A percentile compares a stretch with the other conserved stretches of the same genome.
Evolutionary conservation across 148 eudicot species (phyloP).

Genomic region (Rhododendron griersonianum): DNA sequence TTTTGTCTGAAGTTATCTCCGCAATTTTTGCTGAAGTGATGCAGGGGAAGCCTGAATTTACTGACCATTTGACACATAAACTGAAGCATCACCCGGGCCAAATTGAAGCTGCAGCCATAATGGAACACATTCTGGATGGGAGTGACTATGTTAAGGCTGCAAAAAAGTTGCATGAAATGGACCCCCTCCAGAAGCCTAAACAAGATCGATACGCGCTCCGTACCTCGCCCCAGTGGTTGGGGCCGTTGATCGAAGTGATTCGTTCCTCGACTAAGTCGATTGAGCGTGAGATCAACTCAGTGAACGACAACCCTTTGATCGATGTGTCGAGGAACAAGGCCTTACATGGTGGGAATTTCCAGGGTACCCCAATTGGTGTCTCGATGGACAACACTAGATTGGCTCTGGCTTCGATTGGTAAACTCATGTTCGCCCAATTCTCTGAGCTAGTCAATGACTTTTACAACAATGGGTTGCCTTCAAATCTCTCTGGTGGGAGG

Average conservation of each 20-base stretch:
- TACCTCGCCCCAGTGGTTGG: slow-evolving; percentile 19
- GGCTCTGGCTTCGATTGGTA: slow-evolving; percentile 19
- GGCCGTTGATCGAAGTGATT: slow-evolving; percentile 18
- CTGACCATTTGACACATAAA: slow-evolving; percentile 23
- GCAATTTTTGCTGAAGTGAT: slow-evolving; percentile 21
- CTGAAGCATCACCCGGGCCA: slow-evolving; percentile 26
- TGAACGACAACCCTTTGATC: slow-evolving; percentile 21
- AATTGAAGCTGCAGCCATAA: slow-evolving; percentile 29
- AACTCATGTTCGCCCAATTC: slow-evolving; percentile 24
- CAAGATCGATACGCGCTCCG: slow-evolving; percentile 23
- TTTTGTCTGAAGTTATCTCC: slow-evolving; percentile 20
- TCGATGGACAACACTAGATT: slow-evolving; percentile 24
- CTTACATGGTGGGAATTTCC: slow-evolving; percentile 22
- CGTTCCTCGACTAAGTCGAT: slow-evolving; percentile 20
- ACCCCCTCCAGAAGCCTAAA: slow-evolving; percentile 24
- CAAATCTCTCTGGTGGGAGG: slow-evolving; percentile 26
- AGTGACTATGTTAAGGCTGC: slow-evolving; percentile 21
- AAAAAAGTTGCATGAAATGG: slow-evolving; percentile 16
- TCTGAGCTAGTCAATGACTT: slow-evolving; percentile 25
- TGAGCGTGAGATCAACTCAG: slow-evolving; percentile 23
- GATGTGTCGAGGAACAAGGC: slow-evolving; percentile 24
- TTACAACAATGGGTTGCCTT: slow-evolving; percentile 23
- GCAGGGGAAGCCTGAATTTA: slow-evolving; percentile 20
- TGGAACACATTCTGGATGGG: slow-evolving; percentile 26
- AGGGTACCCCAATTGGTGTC: slow-evolving; percentile 27